Evolutionary conservation across 2,329 filamentous ascomycete genomes (phyloP).

Genomic region (Monosporascus sp.): DNA sequence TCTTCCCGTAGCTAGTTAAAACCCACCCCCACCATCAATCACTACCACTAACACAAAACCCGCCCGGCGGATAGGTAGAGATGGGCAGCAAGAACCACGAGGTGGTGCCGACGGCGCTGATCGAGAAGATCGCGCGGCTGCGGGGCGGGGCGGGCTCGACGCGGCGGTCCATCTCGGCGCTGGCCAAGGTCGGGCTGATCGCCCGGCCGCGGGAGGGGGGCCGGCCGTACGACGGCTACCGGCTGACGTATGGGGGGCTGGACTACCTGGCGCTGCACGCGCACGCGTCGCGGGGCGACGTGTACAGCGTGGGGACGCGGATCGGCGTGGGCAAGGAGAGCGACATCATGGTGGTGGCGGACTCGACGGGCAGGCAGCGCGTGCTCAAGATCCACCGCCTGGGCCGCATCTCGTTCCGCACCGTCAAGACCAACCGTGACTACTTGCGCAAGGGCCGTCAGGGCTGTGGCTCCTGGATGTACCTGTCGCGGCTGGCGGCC

Average conservation of each 20-base stretch:
- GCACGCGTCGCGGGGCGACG: constrained; percentile 69
- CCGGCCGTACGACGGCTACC: constrained; percentile 78
- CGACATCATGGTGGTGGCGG: constrained; percentile 91
- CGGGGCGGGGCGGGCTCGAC: constrained; percentile 74
- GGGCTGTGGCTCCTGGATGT: constrained; percentile 88
- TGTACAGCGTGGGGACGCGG: constrained; percentile 91
- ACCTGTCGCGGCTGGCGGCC: constrained; percentile 86
- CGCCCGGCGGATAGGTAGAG: constrained; percentile 62
- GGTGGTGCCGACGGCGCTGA: constrained; percentile 85
- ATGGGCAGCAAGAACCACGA: constrained; percentile 95
- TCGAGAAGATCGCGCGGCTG: constrained; percentile 76
- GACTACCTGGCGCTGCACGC: constrained; percentile 96
- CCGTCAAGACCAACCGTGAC: constrained; percentile 92
- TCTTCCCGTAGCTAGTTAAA: background rate
- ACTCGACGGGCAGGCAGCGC: constrained; percentile 67
- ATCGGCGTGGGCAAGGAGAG: constrained; percentile 97
- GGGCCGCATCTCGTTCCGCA: constrained; percentile 92
- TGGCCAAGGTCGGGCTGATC: constrained; percentile 89
- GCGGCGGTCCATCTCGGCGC: constrained; percentile 78
- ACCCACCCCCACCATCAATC: constrained; percentile 23
- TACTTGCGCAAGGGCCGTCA: constrained; percentile 71
- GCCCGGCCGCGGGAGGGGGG: constrained; percentile 74
- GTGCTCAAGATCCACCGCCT: constrained; percentile 95
- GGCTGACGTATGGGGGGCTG: constrained; percentile 90
- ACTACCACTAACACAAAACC: constrained; percentile 23